These are phyloP conservation scores for Xylaria telfairii DNA, from an alignment of 495 filamentous ascomycete genomes.

Conservation along the genomic window DNA sequence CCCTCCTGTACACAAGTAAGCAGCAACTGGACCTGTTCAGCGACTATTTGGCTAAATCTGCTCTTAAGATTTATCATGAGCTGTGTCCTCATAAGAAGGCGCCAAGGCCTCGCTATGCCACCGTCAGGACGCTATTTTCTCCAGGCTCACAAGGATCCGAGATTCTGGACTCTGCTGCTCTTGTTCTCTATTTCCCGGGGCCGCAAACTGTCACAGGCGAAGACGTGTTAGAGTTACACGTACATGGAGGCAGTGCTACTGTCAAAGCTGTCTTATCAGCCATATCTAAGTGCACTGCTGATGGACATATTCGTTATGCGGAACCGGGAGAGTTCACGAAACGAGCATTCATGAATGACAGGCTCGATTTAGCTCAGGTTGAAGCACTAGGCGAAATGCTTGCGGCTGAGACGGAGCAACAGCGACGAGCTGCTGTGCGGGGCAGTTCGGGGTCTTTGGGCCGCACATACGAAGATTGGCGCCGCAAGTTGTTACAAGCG, in stretches of 20 bases:
- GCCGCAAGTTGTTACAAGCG: constrained; percentile 75
- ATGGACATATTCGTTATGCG: constrained; percentile 74
- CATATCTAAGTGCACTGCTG: constrained; percentile 58
- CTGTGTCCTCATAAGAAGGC: constrained; percentile 71
- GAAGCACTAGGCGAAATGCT: constrained; percentile 89
- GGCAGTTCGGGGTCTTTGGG: constrained; percentile 73
- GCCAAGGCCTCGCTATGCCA: constrained; percentile 77
- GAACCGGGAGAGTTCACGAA: constrained; percentile 96
- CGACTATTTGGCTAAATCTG: constrained; percentile 7
- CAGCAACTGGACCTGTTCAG: constrained; percentile 13
- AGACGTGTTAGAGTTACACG: constrained; percentile 88
- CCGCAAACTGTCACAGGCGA: constrained; percentile 90
- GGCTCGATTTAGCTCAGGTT: constrained; percentile 89
- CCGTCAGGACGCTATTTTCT: constrained; percentile 76
- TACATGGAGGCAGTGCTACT: constrained; percentile 91
- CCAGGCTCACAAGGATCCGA: constrained; percentile 51
- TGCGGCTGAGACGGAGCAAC: constrained; percentile 89
- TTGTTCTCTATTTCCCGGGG: constrained; percentile 86
- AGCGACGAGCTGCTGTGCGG: constrained; percentile 82
- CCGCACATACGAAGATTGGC: constrained; percentile 86
- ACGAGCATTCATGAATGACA: constrained; percentile 86
- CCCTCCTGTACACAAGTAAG: constrained; percentile 72
- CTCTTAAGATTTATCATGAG: constrained; percentile 70
- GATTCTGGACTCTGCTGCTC: constrained; percentile 79
- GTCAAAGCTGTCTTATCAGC: constrained; percentile 83